Base-by-base conservation (phyloP, 2,329 filamentous ascomycete genomes). In the Lasiodiplodia sp. region DNA sequence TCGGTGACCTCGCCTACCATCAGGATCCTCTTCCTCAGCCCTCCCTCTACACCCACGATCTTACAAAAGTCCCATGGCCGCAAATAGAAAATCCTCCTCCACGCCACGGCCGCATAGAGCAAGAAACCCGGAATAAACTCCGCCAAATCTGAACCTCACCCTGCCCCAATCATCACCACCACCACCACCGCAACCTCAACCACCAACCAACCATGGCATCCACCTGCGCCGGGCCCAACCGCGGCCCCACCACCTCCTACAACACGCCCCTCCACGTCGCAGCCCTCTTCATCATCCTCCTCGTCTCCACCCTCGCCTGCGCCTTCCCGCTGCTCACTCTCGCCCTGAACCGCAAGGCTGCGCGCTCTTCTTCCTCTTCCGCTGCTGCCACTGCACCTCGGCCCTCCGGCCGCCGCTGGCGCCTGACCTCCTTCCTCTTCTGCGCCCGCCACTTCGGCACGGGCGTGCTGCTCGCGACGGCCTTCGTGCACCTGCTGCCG, bases 291-390 rank as follows among this genome's bases (percentile, higher is more conserved):
- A 74, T 78, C 58, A 77, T 79, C 51, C 71, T 79, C 2, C 73
- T 75, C 64, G 76, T 78, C 14, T 79, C 77, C 4, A 71, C 75
- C 23, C 74, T 72, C 25, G 87, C 87, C 73, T 90, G 87, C 76
- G 86, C 87, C 55, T 89, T 90, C 72, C 88, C 88, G 0, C 83
- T 90, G 65, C 81, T 90, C 28, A 86, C 87, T 25, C 88, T 88
- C 2, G 80, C 82, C n/a, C 79, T 90, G 52, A 86, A 89, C 38
- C 87, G 6, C 16, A 44, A 6, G 14, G 78, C 34, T 74, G 72
- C 10, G 76, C 75, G 2, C 73, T 79, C 25, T 78, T 79, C 69
- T 74, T 78, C 57, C 76, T 77, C 49, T 70, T 78, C 3, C 77
- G 75, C 8, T 70, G 73, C 21, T 73, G 71, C 28, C 87, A 87